Percentiles rank a stretch among this genome's conserved stretches.
These are phyloP conservation scores for Sphaerulina populicola DNA, from an alignment of 2,329 filamentous ascomycete genomes.

Conservation along the genomic window DNA sequence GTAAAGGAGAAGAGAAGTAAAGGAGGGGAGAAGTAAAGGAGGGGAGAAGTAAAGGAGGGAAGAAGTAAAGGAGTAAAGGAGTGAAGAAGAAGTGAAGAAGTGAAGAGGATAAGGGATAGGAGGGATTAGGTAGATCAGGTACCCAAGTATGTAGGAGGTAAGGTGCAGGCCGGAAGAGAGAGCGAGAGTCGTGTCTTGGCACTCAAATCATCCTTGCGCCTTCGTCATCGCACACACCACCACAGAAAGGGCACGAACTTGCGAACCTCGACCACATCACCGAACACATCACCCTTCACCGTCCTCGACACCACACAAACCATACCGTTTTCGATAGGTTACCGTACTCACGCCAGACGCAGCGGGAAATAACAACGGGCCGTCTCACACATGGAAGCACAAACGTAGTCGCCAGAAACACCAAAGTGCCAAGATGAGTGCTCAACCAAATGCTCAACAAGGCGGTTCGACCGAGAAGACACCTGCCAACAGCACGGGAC, in stretches of 20 bases:
- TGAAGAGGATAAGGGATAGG: too few relatives aligned
- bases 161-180: too few relatives aligned
- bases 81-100: too few relatives aligned
- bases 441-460: constrained; percentile 1
- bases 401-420: not conserved
- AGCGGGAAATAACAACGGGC: not conserved
- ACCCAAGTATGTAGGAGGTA: too few relatives aligned
- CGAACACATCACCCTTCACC: not conserved
- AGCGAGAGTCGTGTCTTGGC: too few relatives aligned
- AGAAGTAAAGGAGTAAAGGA: too few relatives aligned
- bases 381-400: not conserved
- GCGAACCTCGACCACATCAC: not conserved
- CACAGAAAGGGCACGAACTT: not conserved
- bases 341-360: not conserved
- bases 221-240: too few relatives aligned
- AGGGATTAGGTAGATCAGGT: too few relatives aligned
- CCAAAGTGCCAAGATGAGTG: constrained; percentile 3
- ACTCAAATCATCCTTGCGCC: too few relatives aligned
- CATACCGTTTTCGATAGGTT: not conserved
- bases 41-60: too few relatives aligned
- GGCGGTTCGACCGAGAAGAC: not conserved
- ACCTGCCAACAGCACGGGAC: not conserved
- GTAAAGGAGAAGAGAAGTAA: too few relatives aligned
- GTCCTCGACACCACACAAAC: not conserved
- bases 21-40: too few relatives aligned